Evolutionary conservation across 441 rosid species (phyloP).

Genomic region (Bruguiera hainesii): DNA sequence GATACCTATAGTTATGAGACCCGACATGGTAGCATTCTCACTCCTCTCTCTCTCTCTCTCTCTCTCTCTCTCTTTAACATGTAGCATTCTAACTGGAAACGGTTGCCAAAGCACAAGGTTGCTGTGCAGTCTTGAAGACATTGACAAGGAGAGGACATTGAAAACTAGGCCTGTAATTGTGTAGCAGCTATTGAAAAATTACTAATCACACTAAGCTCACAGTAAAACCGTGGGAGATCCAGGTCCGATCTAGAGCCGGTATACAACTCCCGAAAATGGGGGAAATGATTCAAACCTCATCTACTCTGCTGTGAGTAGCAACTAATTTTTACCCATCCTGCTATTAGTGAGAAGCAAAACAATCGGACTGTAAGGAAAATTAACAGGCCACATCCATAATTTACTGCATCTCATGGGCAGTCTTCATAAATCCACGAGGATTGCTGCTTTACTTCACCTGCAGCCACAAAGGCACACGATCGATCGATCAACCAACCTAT

Average conservation of each 20-base stretch:
- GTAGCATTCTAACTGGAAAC: too few species aligned
- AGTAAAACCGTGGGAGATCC: background rate
- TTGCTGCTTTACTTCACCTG: slow-evolving; percentile 22
- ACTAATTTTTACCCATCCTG: slow-evolving; percentile 20
- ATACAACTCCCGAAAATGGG: background rate
- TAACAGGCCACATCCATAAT: slow-evolving; percentile 26
- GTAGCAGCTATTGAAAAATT: background rate
- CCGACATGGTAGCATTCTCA: too few species aligned
- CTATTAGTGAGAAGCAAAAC: slow-evolving; percentile 20
- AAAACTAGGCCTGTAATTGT: too few species aligned
- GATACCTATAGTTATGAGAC: too few species aligned
- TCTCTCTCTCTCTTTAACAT: too few species aligned
- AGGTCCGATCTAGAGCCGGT: background rate
- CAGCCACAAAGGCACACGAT: background rate
- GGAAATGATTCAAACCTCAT: slow-evolving; percentile 11
- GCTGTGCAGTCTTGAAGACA: too few species aligned
- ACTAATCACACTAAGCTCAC: background rate
- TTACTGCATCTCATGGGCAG: slow-evolving; percentile 12
- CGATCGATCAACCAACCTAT: background rate
- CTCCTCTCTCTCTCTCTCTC: too few species aligned
- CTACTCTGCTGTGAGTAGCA: slow-evolving; percentile 19
- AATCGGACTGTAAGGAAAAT: slow-evolving; percentile 22
- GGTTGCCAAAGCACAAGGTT: too few species aligned
- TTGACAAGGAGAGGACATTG: too few species aligned
- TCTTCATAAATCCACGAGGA: background rate